Base-by-base conservation (phyloP, 164 flowering plant genomes). In the Protea cynaroides region DNA sequence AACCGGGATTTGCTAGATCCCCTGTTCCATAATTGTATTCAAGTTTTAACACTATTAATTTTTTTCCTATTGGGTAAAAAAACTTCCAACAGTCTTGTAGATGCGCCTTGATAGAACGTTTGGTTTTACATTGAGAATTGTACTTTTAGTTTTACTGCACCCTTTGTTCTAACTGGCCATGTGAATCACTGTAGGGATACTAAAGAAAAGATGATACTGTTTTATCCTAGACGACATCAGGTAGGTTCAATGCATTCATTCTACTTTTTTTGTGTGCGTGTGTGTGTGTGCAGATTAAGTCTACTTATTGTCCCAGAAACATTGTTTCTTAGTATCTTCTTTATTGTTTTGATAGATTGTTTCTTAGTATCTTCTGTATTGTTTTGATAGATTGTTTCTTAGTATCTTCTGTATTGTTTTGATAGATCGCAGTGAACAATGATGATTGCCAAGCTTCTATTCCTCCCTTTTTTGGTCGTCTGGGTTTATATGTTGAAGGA, bases 371-470 rank as follows among this genome's bases (percentile, higher is more conserved):
- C 12, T 62, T 5, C 23, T 62, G 21, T 25, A 24, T 62, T 66
- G 46, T 69, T 68, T 54, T 53, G 3, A 64, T 65, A 94, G 97
- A 13, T 58, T 56, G 7, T 59, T 25, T 34, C 34, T 36, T 46
- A 50, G 38, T 18, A 38, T 46, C 12, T 62, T 5, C 23, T 62
- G 21, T 25, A 24, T 62, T 66, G 46, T 69, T 68, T 54, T 53
- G 3, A 64, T 65, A 94, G 97, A 85, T 92, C 36, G 69, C 72
- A 5, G 88, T 92, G 61, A 66, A 69, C 56, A 74, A 73, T 78
- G 89, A 83, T 83, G 92, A 94, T 61, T 95, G 99, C 67, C 97
- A 95, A 84, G 75, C 82, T 76, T 43, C 81, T 29, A 64, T 88
- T 68, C 79, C 85, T 64, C 69, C 82, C 61, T 88, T 90, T 76